Base-by-base conservation (phyloP, 768 basidiomycete genomes). In the Crepidotus variabilis region DNA sequence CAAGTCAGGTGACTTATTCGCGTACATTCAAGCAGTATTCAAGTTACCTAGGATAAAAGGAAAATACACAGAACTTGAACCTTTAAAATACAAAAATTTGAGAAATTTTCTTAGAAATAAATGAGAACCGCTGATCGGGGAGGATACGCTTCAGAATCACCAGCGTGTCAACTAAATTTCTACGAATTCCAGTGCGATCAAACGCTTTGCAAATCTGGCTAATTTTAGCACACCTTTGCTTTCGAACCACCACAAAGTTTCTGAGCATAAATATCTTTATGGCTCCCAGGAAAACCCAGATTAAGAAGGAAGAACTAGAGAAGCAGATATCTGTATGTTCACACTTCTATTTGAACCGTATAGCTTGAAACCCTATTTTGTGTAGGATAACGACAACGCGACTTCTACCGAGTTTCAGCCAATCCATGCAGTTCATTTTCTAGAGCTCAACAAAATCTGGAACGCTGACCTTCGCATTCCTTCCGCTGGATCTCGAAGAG, bases 361-460 rank as follows among this genome's bases (percentile, higher is more conserved):
- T 20, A 43, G 13, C 13, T 20, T 20, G 5, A 43, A 16, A 43
- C 39, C 18, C 14, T 5, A 14, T 43, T 16, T 43, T 20, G 13
- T 43, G 18, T 11, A 43, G 39, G 14, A 14, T 5, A 11, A 43
- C 18, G 39, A 43, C 18, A 20, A 43, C 39, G 18, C 13, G 39
- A 8, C 28, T 28, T 43, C 39, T 43, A 22, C 14, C n/a, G 33
- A 20, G 18, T 59, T 53, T 45, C 55, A 55, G 14, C 61, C 58
- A 0, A 58, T 62, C 1, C 59, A 62, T 35, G 33, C 59, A 1
- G 20, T 65, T 6, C 72, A 77, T 55, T 61, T 72, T 33, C 64
- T 71, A 45, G 73, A 78, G 61, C 69, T 78, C 14, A 43, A 56
- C 7, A 43, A 28, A 1, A 70, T 77, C 35, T 78, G 77, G 76